Evolutionary conservation across 805 yeast genomes (phyloP).

Genomic region (Candida krabiensis): DNA sequence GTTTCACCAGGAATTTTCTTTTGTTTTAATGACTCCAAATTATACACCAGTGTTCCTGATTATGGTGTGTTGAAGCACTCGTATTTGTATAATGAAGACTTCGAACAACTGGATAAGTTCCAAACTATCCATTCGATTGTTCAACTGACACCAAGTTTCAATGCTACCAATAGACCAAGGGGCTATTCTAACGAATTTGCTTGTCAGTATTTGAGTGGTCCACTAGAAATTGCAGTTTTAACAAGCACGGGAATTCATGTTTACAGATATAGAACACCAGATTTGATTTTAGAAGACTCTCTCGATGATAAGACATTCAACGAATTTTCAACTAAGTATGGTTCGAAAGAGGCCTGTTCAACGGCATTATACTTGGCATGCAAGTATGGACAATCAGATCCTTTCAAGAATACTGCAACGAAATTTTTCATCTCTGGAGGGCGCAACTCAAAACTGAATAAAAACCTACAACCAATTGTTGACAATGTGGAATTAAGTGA

Average conservation of each 20-base stretch:
- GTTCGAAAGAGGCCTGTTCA: conserved; percentile 87
- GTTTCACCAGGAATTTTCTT: conserved; percentile 87
- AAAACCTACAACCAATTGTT: conserved; percentile 41
- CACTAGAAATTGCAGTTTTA: conserved; percentile 75
- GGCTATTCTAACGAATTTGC: conserved; percentile 88
- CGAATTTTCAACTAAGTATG: conserved; percentile 74
- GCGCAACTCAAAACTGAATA: conserved; percentile 44
- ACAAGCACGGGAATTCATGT: conserved; percentile 78
- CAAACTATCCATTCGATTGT: conserved; percentile 65
- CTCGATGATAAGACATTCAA: conserved; percentile 65
- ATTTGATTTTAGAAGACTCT: conserved; percentile 64
- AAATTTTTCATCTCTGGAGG: conserved; percentile 55
- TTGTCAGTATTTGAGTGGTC: conserved; percentile 70
- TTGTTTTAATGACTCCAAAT: conserved; percentile 52
- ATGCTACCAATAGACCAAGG: conserved; percentile 70
- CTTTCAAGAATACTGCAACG: conserved; percentile 46
- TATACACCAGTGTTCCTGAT: conserved; percentile 77
- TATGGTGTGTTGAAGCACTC: conserved; percentile 78
- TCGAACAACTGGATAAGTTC: conserved; percentile 65
- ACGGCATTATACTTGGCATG: conserved; percentile 84
- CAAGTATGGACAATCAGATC: conserved; percentile 61
- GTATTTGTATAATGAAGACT: conserved; percentile 74
- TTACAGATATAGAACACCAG: conserved; percentile 78
- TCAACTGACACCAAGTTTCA: conserved; percentile 66
- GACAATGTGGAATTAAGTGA: conserved; percentile 88